phyloP scores from a whole-genome alignment of 2,329 filamentous ascomycete genomes.

The Hymenoscyphus fraxineus region DNA sequence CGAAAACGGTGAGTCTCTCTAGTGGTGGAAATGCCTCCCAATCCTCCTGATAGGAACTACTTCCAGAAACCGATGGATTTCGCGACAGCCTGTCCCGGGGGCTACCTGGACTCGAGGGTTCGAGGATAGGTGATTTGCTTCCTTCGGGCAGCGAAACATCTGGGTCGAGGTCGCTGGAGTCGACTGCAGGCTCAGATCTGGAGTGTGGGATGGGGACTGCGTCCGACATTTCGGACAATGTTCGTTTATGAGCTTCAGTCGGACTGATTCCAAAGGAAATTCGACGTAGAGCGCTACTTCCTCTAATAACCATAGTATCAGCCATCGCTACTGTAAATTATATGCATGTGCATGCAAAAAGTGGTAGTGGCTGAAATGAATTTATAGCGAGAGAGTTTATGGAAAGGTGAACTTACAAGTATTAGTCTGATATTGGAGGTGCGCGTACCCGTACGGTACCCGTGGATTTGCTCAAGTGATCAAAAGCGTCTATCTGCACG shows the following conservation, averaged over 20 bases:
- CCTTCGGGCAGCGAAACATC: constrained; percentile 47
- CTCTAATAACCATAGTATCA: constrained; percentile 42
- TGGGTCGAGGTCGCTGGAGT: constrained; percentile 23
- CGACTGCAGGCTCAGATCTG: constrained; percentile 22
- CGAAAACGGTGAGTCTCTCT: constrained; percentile 86
- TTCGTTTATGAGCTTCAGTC: constrained; percentile 35
- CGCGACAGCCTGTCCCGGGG: constrained; percentile 58
- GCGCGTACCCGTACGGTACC: background rate
- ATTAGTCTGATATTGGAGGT: background rate
- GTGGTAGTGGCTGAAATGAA: background rate
- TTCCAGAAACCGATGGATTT: constrained; percentile 76
- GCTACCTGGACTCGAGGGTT: constrained; percentile 44
- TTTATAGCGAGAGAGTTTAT: background rate
- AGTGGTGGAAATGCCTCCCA: constrained; percentile 84
- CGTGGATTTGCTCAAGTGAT: constrained; percentile 19
- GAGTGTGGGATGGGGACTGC: constrained; percentile 37
- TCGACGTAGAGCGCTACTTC: constrained; percentile 40
- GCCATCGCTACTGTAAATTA: constrained; percentile 34
- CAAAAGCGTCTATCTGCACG: constrained; percentile 14
- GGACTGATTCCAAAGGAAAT: constrained; percentile 41
- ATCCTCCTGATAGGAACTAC: constrained; percentile 81
- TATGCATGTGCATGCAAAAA: background rate
- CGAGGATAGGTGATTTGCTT: constrained; percentile 50
- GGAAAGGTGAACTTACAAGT: background rate
- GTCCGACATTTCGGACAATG: constrained; percentile 44